Percentiles rank a stretch among this genome's conserved stretches.
These are phyloP conservation scores for Meyerozyma guilliermondii DNA, from an alignment of 1,139 yeast genomes.

Conservation along the genomic window DNA sequence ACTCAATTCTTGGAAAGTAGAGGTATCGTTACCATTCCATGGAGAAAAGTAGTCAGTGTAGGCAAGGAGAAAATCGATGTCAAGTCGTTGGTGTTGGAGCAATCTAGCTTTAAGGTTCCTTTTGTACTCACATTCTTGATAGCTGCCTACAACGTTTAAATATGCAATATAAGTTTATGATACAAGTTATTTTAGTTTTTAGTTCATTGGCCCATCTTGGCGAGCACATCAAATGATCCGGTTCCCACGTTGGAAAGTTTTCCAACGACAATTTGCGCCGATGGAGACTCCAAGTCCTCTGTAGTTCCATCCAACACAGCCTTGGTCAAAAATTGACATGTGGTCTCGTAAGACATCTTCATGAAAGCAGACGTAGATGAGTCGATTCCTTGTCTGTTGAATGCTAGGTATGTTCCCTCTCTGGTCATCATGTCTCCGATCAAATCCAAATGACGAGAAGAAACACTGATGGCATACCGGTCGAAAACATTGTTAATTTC, in stretches of 20 bases:
- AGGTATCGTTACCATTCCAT: conserved; percentile 48
- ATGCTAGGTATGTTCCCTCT: conserved; percentile 94
- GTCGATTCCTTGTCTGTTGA: conserved; percentile 97
- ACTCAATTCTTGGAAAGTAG: conserved; percentile 57
- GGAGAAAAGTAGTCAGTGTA: conserved; percentile 40
- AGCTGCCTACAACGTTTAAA: conserved; percentile 56
- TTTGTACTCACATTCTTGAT: conserved; percentile 55
- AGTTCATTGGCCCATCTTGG: conserved; percentile 37
- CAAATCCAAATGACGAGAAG: conserved; percentile 89
- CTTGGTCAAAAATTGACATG: conserved; percentile 94
- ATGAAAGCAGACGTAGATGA: conserved; percentile 91
- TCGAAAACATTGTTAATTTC: conserved; percentile 96
- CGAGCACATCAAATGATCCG: conserved; percentile 87
- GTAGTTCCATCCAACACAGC: conserved; percentile 91
- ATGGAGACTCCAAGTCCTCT: conserved; percentile 87
- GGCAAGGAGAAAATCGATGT: conserved; percentile 46
- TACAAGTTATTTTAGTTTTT: conserved; percentile 2
- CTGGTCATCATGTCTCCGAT: conserved; percentile 99
- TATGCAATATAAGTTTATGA: neutral
- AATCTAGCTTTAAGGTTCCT: conserved; percentile 61
- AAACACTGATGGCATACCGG: conserved; percentile 92
- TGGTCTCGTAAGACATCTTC: conserved; percentile 99
- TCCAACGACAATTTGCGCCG: conserved; percentile 94
- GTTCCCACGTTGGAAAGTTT: conserved; percentile 91
- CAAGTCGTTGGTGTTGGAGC: conserved; percentile 50